A percentile compares a stretch with the other conserved stretches of the same genome.
Conservation (phyloP, 306 rosid species). For the Abrus precatorius region DNA sequence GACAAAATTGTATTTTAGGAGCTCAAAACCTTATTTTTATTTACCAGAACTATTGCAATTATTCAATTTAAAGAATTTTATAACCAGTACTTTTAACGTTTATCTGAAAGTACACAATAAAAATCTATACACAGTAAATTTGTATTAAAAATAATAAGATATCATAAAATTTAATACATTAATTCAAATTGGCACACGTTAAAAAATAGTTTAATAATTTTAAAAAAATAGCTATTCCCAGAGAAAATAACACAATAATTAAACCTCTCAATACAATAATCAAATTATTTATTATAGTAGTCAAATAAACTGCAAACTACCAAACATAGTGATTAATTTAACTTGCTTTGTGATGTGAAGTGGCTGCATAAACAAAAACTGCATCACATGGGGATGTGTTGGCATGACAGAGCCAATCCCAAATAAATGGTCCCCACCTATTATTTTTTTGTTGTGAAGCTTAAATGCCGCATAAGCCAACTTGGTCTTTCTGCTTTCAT, state of each 20-base stretch:
- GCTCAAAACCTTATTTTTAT: not conserved
- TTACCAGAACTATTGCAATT: not conserved
- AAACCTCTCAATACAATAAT: not conserved
- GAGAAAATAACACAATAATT: not conserved
- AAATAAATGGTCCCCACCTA: conserved; percentile 43
- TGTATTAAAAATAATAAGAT: too few relatives aligned
- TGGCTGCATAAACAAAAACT: conserved; percentile 48
- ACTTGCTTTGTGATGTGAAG: conserved; percentile 47
- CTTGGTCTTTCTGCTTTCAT: conserved; percentile 36
- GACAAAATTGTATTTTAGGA: not conserved
- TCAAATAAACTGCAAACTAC: conserved; percentile 27
- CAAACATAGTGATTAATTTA: conserved; percentile 47
- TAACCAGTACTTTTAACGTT: too few relatives aligned
- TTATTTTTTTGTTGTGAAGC: conserved; percentile 45
- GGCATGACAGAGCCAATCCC: conserved; percentile 61
- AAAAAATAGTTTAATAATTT: not conserved
- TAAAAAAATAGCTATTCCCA: not conserved
- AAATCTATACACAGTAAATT: too few relatives aligned
- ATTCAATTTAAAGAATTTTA: not conserved
- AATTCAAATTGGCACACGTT: too few relatives aligned
- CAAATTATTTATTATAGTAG: conserved; percentile 28
- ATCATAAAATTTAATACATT: too few relatives aligned
- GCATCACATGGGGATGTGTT: conserved; percentile 76
- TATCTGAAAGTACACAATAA: too few relatives aligned
- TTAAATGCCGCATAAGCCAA: conserved; percentile 48